A percentile compares a stretch with the other conserved stretches of the same genome.
Conservation (phyloP, 139 green algal genomes). For the Coelastrella sp. region DNA sequence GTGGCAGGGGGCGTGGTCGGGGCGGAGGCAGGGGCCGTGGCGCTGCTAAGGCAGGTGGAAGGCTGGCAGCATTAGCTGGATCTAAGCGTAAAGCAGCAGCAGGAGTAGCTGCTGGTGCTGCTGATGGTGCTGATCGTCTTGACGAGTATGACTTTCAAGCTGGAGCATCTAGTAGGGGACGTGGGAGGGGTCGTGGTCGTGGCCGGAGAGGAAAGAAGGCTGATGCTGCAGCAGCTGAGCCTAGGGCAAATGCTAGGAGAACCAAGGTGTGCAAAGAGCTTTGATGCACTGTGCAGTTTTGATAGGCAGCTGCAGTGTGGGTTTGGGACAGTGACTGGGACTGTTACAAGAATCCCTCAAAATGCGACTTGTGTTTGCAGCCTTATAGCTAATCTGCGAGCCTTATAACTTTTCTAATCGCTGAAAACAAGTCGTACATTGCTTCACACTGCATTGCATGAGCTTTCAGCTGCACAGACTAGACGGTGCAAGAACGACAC, state of each 20-base stretch:
- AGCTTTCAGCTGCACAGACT: no score
- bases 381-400: no score
- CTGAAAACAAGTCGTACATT: no score
- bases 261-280: no score
- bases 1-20: background rate
- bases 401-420: no score
- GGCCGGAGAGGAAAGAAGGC: background rate
- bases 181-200: background rate
- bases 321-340: no score
- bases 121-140: background rate
- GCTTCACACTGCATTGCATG: no score
- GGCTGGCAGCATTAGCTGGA: conserved; percentile 18
- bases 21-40: background rate
- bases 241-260: background rate
- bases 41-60: conserved; percentile 2
- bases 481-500: no score
- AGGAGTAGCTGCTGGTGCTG: conserved; percentile 8
- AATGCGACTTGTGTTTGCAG: no score
- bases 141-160: background rate
- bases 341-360: no score
- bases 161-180: background rate
- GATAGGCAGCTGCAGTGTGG: no score
- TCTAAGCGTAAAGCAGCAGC: background rate
- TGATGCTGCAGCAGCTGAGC: background rate
- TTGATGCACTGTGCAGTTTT: no score